Evolutionary conservation across 176 grass and related monocot genomes (phyloP).

Genomic region (Saccharum spontaneum): DNA sequence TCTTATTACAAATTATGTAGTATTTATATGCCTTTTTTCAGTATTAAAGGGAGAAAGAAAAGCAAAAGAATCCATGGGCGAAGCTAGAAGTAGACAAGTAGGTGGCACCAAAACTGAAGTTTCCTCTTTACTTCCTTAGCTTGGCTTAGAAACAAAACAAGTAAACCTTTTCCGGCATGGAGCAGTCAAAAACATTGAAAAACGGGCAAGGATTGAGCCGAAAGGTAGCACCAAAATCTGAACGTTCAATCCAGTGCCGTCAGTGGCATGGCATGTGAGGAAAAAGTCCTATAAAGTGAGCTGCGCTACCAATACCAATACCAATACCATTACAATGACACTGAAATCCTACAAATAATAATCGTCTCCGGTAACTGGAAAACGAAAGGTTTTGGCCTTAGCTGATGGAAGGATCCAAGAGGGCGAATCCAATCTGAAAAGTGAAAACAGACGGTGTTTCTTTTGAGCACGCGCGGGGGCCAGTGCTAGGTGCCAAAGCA

Average conservation of each 20-base stretch:
- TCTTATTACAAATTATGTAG: neutral
- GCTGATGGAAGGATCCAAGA: constrained; percentile 13
- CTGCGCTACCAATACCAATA: neutral
- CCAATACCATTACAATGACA: neutral
- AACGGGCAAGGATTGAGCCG: neutral
- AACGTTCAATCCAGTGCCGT: neutral
- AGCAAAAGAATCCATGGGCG: neutral
- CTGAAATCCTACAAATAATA: neutral
- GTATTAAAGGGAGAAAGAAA: neutral
- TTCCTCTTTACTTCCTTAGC: neutral
- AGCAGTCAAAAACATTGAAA: constrained; percentile 36
- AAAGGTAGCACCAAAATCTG: constrained; percentile 7
- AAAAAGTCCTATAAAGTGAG: constrained; percentile 21
- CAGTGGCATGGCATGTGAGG: neutral
- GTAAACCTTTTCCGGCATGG: neutral
- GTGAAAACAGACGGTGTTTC: neutral
- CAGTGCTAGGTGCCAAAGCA: neutral
- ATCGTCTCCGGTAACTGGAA: neutral
- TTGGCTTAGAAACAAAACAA: neutral
- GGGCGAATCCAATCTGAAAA: neutral
- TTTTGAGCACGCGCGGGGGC: neutral
- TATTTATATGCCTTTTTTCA: neutral
- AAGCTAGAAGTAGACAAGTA: neutral
- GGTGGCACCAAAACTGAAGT: neutral
- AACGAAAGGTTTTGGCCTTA: neutral